Conservation (phyloP, 352 stramenopile species). For the Phytophthora podocarpi region DNA sequence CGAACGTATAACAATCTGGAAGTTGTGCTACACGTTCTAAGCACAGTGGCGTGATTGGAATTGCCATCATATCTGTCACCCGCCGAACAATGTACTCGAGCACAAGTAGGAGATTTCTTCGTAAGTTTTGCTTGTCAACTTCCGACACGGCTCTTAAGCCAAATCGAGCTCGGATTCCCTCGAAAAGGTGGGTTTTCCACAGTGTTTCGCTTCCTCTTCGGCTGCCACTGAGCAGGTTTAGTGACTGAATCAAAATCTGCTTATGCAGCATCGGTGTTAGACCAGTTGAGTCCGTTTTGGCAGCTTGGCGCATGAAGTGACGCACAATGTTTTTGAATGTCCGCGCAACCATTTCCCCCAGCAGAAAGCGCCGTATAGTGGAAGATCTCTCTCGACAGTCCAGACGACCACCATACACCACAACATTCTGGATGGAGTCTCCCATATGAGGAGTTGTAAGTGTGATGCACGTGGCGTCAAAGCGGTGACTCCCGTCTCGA, state of each 20-base stretch:
- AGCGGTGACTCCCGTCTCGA: conserved; percentile 42
- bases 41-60: conserved; percentile 45
- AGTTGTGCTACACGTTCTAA: conserved; percentile 51
- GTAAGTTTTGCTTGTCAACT: conserved; percentile 83
- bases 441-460: conserved; percentile 58
- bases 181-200: conserved; percentile 74
- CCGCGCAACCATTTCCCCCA: conserved; percentile 89
- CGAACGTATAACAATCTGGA: conserved; percentile 77
- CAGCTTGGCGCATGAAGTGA: conserved; percentile 61
- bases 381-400: conserved; percentile 60
- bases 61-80: conserved; percentile 58
- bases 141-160: conserved; percentile 63
- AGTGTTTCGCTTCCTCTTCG: conserved; percentile 64
- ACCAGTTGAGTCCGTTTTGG: conserved; percentile 41
- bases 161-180: conserved; percentile 80
- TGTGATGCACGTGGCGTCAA: conserved; percentile 66
- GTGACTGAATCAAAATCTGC: conserved; percentile 51
- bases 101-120: conserved; percentile 50
- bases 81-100: conserved; percentile 62
- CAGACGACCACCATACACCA: conserved; percentile 64
- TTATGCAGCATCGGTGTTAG: conserved; percentile 51
- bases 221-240: conserved; percentile 79
- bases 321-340: conserved; percentile 90
- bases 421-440: conserved; percentile 79
- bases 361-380: conserved; percentile 62